Conservation (phyloP, 352 stramenopile genomes). For the Thalassiosira mediterranea region DNA sequence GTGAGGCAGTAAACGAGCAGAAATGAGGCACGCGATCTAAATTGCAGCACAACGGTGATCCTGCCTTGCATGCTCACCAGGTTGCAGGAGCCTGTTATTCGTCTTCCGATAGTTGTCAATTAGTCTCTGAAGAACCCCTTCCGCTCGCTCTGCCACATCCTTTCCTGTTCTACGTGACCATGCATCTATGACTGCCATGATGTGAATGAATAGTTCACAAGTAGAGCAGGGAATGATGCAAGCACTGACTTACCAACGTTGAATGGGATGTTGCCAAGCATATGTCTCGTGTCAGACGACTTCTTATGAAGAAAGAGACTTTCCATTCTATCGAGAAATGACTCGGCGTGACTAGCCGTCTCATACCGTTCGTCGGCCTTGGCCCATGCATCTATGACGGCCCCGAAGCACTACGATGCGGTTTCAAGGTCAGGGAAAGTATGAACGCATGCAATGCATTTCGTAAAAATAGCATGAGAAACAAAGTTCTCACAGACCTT, state of each 20-base stretch:
- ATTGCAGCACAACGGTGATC: too few relatives aligned
- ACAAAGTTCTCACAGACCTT: too few relatives aligned
- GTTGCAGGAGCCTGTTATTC: slow-evolving; percentile 35
- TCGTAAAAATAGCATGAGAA: too few relatives aligned
- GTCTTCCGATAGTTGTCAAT: slow-evolving; percentile 38
- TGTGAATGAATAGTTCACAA: too few relatives aligned
- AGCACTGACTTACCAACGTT: slow-evolving; percentile 46
- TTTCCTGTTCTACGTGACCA: slow-evolving; percentile 51
- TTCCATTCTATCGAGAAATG: slow-evolving; percentile 36
- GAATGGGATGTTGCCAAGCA: slow-evolving; percentile 38
- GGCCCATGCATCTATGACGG: slow-evolving; percentile 50
- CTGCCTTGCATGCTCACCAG: slow-evolving; percentile 25
- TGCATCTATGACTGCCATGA: slow-evolving; percentile 55
- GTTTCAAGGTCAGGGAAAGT: too few relatives aligned
- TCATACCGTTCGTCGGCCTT: slow-evolving; percentile 39
- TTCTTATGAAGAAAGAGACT: slow-evolving; percentile 31
- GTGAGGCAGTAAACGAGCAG: too few relatives aligned
- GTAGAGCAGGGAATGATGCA: too few relatives aligned
- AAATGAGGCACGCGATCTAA: too few relatives aligned
- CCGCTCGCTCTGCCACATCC: slow-evolving; percentile 28
- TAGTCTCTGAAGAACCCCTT: slow-evolving; percentile 45
- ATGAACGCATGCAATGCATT: too few relatives aligned
- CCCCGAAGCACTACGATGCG: slow-evolving; percentile 45
- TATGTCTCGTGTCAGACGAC: slow-evolving; percentile 34
- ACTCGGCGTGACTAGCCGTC: slow-evolving; percentile 45